Base-by-base conservation (phyloP, 2,329 filamentous ascomycete species). In the Thielaviopsis cerberus region DNA sequence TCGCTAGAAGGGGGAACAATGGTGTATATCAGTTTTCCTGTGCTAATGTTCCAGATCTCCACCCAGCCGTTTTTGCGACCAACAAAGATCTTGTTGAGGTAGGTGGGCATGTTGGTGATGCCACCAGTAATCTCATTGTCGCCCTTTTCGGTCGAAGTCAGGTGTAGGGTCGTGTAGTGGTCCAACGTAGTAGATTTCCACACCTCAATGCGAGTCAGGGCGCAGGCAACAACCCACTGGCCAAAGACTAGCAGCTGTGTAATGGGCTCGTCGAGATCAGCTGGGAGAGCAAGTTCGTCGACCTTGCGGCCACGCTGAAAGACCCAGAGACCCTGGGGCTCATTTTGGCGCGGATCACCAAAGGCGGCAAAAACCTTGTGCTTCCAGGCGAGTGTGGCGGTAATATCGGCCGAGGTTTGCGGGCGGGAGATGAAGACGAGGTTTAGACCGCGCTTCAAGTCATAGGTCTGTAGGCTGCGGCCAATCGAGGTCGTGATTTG, bases 11-110 rank as follows among this genome's bases (percentile, higher is more conserved):
- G 83, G 0, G 92, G 86, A 15, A 92, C 73, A 55, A 98, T 83
- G 1, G 89, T 94, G 69, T 96, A 94, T 26, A 98, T 81, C 57
- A 96, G 76, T 69, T 94, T 95, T 53, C 80, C 90, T 3, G 88
- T 95, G 67, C 86, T 94, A 61, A 98, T 75, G 67, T 98, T 98
- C 91, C 92, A 98, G 55, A 98, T 94, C 67, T 98, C 92, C 8
- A 96, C 83, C 69, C 83, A 85, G 6, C 92, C 92, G 68, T 98
- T 89, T 62, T 79, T 80, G 65, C 88, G 83, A 10, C 88, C 94
- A 2, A 88, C 86, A 63, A 97, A 88, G 51, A 98, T 80, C 71
- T 98, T 98, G 75, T 98, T 98, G 61, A 98, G 71, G 69, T 89
- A 94, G 0, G 92, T 97, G 1, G 91, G 90, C 84, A 97, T 88